Percentiles rank a stretch among this genome's conserved stretches.
These are phyloP conservation scores for Kazachstania kunashirensis DNA, from an alignment of 805 yeast genomes.

Conservation along the genomic window DNA sequence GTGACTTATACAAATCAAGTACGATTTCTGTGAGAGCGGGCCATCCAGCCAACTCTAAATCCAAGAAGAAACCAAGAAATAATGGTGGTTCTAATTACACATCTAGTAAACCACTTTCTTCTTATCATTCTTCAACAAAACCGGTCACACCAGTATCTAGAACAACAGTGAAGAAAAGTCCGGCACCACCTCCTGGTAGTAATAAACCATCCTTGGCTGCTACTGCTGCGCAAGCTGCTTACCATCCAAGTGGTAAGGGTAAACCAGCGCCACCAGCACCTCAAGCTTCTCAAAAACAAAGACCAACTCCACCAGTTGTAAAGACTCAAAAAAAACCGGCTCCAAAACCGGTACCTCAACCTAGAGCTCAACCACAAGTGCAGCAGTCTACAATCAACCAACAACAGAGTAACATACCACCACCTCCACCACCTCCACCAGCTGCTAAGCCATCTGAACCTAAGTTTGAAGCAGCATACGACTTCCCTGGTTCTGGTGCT, in stretches of 20 bases:
- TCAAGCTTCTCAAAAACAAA: conserved; percentile 3
- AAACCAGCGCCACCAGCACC: conserved; percentile 18
- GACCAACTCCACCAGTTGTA: conserved; percentile 40
- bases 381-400: conserved; percentile 7
- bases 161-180: conserved; percentile 19
- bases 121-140: conserved; percentile 6
- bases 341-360: conserved; percentile 13
- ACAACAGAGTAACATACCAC: conserved; percentile 29
- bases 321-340: conserved; percentile 31
- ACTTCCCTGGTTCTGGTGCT: conserved; percentile 77
- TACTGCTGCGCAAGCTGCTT: conserved; percentile 33
- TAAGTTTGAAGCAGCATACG: conserved; percentile 76
- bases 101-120: conserved; percentile 10
- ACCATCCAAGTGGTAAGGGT: conserved; percentile 25
- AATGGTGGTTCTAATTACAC: conserved; percentile 12
- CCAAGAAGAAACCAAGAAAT: conserved; percentile 70
- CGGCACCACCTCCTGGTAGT: conserved; percentile 29
- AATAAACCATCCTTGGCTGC: conserved; percentile 29
- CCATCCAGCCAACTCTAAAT: conserved; percentile 58
- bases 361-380: conserved; percentile 6
- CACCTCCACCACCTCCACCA: conserved; percentile 72
- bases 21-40: conserved; percentile 76
- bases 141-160: conserved; percentile 25
- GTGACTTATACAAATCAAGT: conserved; percentile 82
- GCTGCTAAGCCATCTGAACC: conserved; percentile 57